Evolutionary conservation across 345 rosid species (phyloP), one percentile per base, ranked within the genome.

Genomic region (Triadica sebifera): DNA sequence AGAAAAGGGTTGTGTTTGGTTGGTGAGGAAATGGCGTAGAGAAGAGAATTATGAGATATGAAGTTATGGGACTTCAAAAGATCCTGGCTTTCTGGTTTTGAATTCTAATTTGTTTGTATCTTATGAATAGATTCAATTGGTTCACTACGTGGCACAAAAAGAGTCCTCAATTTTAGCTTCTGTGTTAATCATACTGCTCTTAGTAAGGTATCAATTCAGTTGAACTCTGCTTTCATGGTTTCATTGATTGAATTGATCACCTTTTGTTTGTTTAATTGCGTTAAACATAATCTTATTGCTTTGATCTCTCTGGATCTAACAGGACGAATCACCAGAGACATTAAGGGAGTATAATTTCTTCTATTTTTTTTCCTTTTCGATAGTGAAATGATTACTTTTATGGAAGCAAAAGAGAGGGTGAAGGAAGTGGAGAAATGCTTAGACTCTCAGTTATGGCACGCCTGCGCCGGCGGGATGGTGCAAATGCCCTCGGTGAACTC

Each of bases 351-450:
- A 29, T 29, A 29, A 20, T 13, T 52, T 52, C 3, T 17, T 57
- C n/a, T 56, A 11, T 6, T 43, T 47, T 43, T 47, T n/a, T 50
- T 9, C 46, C 66, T 46, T 56, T 60, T 75, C 71, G 20, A 65
- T 11, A 34, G 68, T 37, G 78, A 85, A 82, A 89, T 87, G 91
- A 90, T 90, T 77, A 80, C 89, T 10, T 88, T 90, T 69, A 84
- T 90, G 90, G 91, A 88, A 57, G 77, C 91, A 3, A 86, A 85
- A 67, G 90, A 90, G 77, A 87, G 86, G 61, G 62, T 75, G 73
- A 86, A 78, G 43, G 83, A 80, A 34, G 60, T 52, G 53, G 83
- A 67, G 29, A 74, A 65, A 58, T 79, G 82, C 61, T 74, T 79
- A 37, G 78, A 79, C 22, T 70, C 82, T 47, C 78, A 79, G 68